Base-by-base conservation (phyloP, 2,329 filamentous ascomycete species). In the Stachybotrys echinatus region DNA sequence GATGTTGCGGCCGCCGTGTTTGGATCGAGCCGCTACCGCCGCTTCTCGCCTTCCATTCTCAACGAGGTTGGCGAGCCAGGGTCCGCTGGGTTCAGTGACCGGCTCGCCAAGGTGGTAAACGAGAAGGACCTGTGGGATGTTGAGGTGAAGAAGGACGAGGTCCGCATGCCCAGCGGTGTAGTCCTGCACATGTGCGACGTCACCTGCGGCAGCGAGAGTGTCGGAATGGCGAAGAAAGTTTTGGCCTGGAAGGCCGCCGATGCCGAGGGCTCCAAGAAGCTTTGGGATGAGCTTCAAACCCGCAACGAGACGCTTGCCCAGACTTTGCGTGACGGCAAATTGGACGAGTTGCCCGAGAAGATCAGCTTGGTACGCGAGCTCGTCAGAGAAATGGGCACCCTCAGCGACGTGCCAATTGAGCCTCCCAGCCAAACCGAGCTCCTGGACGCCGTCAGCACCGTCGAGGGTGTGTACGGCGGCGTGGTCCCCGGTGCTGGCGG, bases 401-500 rank as follows among this genome's bases (percentile, higher is more conserved):
- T 76, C 51, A 88, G 88, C 47, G 83, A 76, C 1, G 92, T 96
- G 7, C 91, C 92, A 4, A 92, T 99, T 56, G 94, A 99, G 74
- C 94, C 94, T 0, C 75, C 75, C 40, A 84, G 87, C 57, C 94
- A 99, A 76, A 96, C 90, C 2, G 80, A 82, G 61, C 74, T 99
- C 52, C 72, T 99, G 34, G 88, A 99, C 68, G 88, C 84, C 10
- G 77, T 92, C 50, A 80, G 71, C n/a, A 62, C 58, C 4, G 72
- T 96, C 2, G 78, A 87, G 0, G 94, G 92, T 6, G 91, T 97
- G 3, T 81, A 92, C 55, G 92, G 91, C 1, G 94, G 92, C 0
- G 90, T 97, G 0, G 94, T 96, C 0, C 94, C 94, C 0, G 94
- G 94, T 0, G 94, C 94, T 0, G 94, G 94, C 10, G 94, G 94